A percentile compares a stretch with the other conserved stretches of the same genome.
Evolutionary conservation across 78 protist genomes (phyloP).

Genomic region (Pirum gemmata): DNA sequence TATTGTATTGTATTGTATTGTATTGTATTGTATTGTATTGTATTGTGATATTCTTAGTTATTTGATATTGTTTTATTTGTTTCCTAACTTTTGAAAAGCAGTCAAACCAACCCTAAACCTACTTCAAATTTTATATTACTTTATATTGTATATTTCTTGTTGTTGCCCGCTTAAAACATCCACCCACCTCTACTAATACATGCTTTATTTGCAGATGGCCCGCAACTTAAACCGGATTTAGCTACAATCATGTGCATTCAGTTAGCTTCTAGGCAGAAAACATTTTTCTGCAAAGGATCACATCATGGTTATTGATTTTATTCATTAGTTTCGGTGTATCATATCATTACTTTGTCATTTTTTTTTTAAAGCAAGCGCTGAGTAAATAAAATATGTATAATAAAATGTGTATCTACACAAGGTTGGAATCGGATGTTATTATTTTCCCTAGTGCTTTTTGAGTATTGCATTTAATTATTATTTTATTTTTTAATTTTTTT

Average conservation of each 20-base stretch:
- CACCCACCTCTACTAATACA: no score
- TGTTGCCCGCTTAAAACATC: no score
- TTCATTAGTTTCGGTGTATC: neutral
- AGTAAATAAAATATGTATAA: neutral
- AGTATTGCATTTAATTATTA: neutral
- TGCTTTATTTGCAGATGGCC: no score
- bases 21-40: no score
- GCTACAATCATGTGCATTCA: conserved; percentile 10
- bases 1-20: no score
- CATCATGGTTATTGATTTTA: neutral
- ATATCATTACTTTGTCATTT: neutral
- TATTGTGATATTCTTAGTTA: no score
- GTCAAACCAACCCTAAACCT: no score
- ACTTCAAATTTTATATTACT: no score
- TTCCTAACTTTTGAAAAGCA: no score
- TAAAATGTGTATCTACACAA: neutral
- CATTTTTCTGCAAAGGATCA: neutral
- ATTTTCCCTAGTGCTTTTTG: neutral
- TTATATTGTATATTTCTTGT: no score
- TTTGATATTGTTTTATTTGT: no score
- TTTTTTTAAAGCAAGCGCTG: neutral
- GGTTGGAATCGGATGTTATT: neutral
- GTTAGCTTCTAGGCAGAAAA: neutral
- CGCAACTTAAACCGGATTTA: conserved; percentile 1
- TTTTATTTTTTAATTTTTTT: no score